phyloP scores from a whole-genome alignment of 2,329 filamentous ascomycete species.

The Ophiostoma novo-ulmi region DNA sequence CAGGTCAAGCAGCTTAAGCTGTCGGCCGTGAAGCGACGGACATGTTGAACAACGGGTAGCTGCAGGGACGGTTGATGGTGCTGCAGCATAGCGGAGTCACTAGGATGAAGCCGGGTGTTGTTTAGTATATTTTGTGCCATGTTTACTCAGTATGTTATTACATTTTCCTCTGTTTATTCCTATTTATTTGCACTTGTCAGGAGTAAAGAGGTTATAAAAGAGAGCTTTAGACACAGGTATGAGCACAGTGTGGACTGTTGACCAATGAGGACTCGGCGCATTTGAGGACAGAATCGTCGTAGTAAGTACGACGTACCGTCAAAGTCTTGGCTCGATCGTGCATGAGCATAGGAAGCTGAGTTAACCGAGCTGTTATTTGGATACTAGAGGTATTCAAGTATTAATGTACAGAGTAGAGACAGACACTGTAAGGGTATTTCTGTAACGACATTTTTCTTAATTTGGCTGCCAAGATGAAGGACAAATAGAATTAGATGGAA shows the following conservation, averaged over 20 bases:
- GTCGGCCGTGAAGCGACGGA: conserved; percentile 1
- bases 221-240: background rate
- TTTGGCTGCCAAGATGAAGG: background rate
- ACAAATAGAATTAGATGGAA: background rate
- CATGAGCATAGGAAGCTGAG: background rate
- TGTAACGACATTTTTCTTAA: background rate
- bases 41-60: conserved; percentile 14
- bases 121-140: background rate
- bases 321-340: conserved; percentile 16
- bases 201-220: background rate
- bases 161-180: background rate
- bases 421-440: background rate
- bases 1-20: background rate
- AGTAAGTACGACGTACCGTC: conserved; percentile 7
- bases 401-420: background rate
- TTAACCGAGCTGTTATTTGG: conserved; percentile 6
- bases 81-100: conserved; percentile 10
- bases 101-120: conserved; percentile 12
- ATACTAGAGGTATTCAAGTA: too few relatives aligned
- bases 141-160: background rate
- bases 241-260: background rate
- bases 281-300: background rate
- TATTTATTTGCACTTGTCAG: background rate
- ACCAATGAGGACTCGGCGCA: background rate
- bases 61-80: conserved; percentile 2